Percentiles rank a stretch among this genome's conserved stretches.
phyloP scores from a whole-genome alignment of 148 eudicot genomes.

The Mesembryanthemum crystallinum region DNA sequence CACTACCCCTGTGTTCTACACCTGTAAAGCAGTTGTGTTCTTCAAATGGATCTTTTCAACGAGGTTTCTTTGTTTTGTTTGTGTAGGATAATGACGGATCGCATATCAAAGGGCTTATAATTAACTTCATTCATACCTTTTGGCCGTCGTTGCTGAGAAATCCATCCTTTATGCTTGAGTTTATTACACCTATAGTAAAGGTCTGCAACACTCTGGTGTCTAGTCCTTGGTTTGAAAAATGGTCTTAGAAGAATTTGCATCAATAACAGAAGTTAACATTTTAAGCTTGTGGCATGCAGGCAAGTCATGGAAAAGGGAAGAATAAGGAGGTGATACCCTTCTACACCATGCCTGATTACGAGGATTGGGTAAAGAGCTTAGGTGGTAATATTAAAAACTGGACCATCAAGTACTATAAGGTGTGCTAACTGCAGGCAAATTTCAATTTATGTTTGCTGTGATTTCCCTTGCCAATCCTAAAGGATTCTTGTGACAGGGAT shows the following conservation, averaged over 20 bases:
- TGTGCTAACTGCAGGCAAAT: conserved; percentile 19
- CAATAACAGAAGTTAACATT: not conserved
- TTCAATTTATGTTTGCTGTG: not conserved
- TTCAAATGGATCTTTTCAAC: not conserved
- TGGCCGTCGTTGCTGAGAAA: conserved; percentile 89
- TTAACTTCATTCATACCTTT: conserved; percentile 85
- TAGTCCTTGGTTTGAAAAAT: not conserved
- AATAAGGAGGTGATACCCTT: conserved; percentile 38
- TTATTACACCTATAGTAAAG: conserved; percentile 92
- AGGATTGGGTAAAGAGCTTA: conserved; percentile 55
- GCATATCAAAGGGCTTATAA: conserved; percentile 87
- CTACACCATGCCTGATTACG: conserved; percentile 87
- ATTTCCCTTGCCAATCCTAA: not conserved
- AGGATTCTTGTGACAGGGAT: conserved; percentile 47
- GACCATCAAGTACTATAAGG: conserved; percentile 94
- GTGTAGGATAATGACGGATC: conserved; percentile 97
- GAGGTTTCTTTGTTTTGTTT: not conserved
- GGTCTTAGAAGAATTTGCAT: not conserved
- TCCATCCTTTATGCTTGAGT: conserved; percentile 77
- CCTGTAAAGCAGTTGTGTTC: not conserved
- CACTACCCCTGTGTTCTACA: not conserved
- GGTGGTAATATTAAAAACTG: conserved; percentile 57
- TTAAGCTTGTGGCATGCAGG: conserved; percentile 40
- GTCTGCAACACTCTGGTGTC: conserved; percentile 27
- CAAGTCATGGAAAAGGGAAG: conserved; percentile 41